Evolutionary conservation across 2,329 filamentous ascomycete genomes (phyloP).

Genomic region (Phialemonium atrogriseum): DNA sequence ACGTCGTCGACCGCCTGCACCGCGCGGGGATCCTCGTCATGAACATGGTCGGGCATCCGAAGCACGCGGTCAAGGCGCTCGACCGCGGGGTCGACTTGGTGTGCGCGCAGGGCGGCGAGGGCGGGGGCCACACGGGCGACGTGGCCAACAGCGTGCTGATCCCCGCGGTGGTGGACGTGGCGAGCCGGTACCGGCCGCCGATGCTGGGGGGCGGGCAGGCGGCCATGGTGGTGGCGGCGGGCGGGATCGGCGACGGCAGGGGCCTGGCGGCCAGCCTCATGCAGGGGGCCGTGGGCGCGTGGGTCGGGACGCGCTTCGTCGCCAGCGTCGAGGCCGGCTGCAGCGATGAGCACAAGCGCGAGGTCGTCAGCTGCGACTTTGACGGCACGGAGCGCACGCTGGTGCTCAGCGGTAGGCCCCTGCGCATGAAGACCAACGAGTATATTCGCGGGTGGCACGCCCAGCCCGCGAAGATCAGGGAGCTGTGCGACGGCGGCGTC

Average conservation of each 20-base stretch:
- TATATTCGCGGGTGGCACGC: constrained; percentile 79
- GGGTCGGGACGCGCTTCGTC: constrained; percentile 92
- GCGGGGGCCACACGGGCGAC: constrained; percentile 86
- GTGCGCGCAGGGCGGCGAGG: constrained; percentile 87
- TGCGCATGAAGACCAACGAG: constrained; percentile 74
- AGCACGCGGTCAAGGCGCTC: constrained; percentile 83
- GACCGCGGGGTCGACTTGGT: constrained; percentile 83
- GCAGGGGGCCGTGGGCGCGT: constrained; percentile 81
- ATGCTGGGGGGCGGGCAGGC: constrained; percentile 57
- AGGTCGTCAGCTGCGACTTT: constrained; percentile 71
- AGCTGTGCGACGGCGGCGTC: constrained; percentile 66
- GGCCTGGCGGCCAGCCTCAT: constrained; percentile 75
- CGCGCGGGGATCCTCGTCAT: constrained; percentile 75
- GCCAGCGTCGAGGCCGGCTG: constrained; percentile 75
- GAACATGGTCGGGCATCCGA: constrained; percentile 96
- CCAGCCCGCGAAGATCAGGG: constrained; percentile 63
- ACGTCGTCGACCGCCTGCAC: constrained; percentile 70
- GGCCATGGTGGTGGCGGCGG: constrained; percentile 80
- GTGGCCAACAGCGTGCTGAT: constrained; percentile 81
- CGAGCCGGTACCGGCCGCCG: constrained; percentile 60
- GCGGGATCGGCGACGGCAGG: constrained; percentile 77
- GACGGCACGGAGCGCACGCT: constrained; percentile 76
- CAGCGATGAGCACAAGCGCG: constrained; percentile 73
- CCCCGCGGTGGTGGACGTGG: constrained; percentile 80
- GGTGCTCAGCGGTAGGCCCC: constrained; percentile 71